Conservation (phyloP, 192 early-diverging fungal species). For the Coemansia sp. region DNA sequence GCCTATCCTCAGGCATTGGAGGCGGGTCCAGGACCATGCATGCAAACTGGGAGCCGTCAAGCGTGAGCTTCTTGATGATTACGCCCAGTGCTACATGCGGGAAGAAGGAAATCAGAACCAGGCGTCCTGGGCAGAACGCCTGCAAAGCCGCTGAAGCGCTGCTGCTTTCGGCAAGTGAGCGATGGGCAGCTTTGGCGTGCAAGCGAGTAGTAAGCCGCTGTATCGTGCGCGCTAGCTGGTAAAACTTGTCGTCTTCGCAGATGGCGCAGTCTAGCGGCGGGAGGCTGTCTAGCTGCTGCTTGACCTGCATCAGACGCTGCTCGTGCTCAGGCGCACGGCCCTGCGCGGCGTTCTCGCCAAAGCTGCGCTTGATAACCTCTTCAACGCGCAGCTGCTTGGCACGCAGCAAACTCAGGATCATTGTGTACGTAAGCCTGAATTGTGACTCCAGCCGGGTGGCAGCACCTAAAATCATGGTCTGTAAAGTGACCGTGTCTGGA, state of each 20-base stretch:
- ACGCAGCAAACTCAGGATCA: slow-evolving; percentile 95
- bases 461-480: slow-evolving; percentile 80
- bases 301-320: slow-evolving; percentile 64
- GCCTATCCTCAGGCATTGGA: background rate
- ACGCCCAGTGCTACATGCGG: slow-evolving; percentile 34
- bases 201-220: slow-evolving; percentile 36
- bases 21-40: slow-evolving; percentile 37
- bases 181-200: slow-evolving; percentile 28
- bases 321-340: slow-evolving; percentile 82
- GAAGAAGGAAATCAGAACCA: slow-evolving; percentile 76
- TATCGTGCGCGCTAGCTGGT: slow-evolving; percentile 53
- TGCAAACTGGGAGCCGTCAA: slow-evolving; percentile 38
- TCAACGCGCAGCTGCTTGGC: slow-evolving; percentile 94
- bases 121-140: slow-evolving; percentile 66
- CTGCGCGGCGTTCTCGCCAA: slow-evolving; percentile 90
- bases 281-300: slow-evolving; percentile 59
- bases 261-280: slow-evolving; percentile 74
- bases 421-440: slow-evolving; percentile 96
- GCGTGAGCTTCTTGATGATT: slow-evolving; percentile 16
- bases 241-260: slow-evolving; percentile 73
- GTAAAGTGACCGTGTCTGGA: slow-evolving; percentile 60
- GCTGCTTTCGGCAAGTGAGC: slow-evolving; percentile 31
- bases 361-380: slow-evolving; percentile 97
- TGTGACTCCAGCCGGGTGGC: slow-evolving; percentile 91
- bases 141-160: slow-evolving; percentile 59